phyloP scores from a whole-genome alignment of 257 asterid genomes.

The Echites panduratus region DNA sequence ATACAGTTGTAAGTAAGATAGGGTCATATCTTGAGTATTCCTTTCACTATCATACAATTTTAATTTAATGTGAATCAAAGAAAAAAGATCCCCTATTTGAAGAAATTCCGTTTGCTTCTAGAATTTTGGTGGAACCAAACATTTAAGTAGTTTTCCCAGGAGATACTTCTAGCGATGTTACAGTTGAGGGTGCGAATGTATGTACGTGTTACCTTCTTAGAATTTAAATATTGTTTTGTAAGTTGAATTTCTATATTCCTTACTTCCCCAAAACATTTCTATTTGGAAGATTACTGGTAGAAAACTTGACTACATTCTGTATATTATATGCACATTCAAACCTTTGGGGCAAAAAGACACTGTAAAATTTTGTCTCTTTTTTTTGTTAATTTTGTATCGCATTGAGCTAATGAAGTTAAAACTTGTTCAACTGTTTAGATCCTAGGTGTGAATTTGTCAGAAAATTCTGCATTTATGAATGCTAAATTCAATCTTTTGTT shows the following conservation, averaged over 20 bases:
- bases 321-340: not conserved
- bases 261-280: not conserved
- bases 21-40: not conserved
- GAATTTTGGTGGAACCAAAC: not conserved
- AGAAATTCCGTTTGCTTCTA: not conserved
- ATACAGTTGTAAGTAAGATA: not conserved
- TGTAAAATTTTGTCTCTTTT: not conserved
- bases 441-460: not conserved
- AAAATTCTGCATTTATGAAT: not conserved
- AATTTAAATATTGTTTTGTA: not conserved
- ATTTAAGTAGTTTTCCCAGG: not conserved
- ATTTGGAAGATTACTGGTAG: not conserved
- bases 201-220: not conserved
- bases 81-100: not conserved
- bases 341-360: not conserved
- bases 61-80: not conserved
- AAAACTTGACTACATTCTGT: not conserved
- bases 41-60: not conserved
- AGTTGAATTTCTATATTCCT: not conserved
- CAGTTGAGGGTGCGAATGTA: not conserved
- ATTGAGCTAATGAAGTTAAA: not conserved
- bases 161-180: not conserved
- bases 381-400: not conserved
- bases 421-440: not conserved
- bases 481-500: not conserved